These are phyloP conservation scores for Ceratocystis destructans DNA, from an alignment of 2,329 filamentous ascomycete genomes.

Conservation along the genomic window DNA sequence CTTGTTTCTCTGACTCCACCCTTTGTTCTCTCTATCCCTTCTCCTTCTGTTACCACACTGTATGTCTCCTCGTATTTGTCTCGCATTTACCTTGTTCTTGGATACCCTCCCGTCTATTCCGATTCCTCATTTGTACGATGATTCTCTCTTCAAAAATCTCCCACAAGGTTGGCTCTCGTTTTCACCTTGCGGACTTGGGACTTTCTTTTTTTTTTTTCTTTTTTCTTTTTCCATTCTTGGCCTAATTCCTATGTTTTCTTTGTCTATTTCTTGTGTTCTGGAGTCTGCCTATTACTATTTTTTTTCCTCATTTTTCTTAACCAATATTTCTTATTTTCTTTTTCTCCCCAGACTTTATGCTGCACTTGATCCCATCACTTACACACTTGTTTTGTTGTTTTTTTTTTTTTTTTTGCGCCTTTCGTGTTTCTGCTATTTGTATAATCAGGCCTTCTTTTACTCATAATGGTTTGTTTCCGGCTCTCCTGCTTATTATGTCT, in stretches of 20 bases:
- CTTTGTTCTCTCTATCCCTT: neutral
- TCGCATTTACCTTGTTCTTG: constrained; percentile 29
- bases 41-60: constrained; percentile 19
- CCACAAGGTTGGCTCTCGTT: neutral
- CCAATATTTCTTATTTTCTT: constrained; percentile 4
- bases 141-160: constrained; percentile 3
- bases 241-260: constrained; percentile 7
- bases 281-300: neutral
- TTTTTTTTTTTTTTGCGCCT: neutral
- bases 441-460: neutral
- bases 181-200: neutral
- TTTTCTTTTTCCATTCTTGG: constrained; percentile 8
- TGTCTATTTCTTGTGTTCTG: neutral
- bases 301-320: neutral
- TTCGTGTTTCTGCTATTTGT: neutral
- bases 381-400: neutral
- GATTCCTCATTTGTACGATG: constrained; percentile 5
- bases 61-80: constrained; percentile 21
- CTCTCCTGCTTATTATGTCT: too few species aligned
- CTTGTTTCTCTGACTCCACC: neutral
- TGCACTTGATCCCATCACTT: neutral
- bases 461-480: neutral
- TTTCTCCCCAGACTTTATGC: neutral
- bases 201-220: constrained; percentile 8
- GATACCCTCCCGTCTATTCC: constrained; percentile 9